Evolutionary conservation across 1,139 yeast genomes (phyloP), one percentile per base, ranked within the genome.

Genomic region (Blastobotrys ciferrii): DNA sequence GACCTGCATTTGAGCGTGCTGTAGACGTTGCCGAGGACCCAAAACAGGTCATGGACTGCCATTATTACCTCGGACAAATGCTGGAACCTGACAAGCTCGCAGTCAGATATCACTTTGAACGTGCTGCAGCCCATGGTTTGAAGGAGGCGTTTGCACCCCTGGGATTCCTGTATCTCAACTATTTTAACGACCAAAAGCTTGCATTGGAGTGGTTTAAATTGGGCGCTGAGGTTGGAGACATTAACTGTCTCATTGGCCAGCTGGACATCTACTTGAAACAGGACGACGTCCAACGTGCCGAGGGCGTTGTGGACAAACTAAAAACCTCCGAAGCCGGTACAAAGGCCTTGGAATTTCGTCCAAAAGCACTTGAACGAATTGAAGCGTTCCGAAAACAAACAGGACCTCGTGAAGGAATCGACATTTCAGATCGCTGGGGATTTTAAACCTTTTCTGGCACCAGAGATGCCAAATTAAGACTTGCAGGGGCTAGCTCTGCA

Each of bases 191-290:
- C 17, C 52, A 58, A 1, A 81, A 81, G 56, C 78, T 83, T 49
- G 87, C 95, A 0, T 69, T 74, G 36, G 88, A 87, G 61, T 91
- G 97, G 97, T 88, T 89, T 68, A 78, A 78, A 57, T 68, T 89
- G 42, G 98, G 96, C 0, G 74, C 79, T 33, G 92, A 86, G 53
- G 70, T 86, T 2, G 72, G 80, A 40, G 77, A 74, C 45, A 50
- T 71, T 3, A 75, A 80, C 36, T 87, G 94, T 58, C 70, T 81
- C 57, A 73, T 88, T 45, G 97, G 97, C 0, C 73, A 80, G 50
- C 85, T 88, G 61, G 96, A 89, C 62, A 51, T 64, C 7, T 58
- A 59, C 20, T 54, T 45, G 15, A 41, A 17, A 5, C 48, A 38
- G 13, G 39, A 47, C 15, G 46, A 45, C 11, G 17, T 32, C 18